Evolutionary conservation across 306 rosid species (phyloP), one percentile per base, ranked within the genome.

Genomic region (Quercus engelmannii): DNA sequence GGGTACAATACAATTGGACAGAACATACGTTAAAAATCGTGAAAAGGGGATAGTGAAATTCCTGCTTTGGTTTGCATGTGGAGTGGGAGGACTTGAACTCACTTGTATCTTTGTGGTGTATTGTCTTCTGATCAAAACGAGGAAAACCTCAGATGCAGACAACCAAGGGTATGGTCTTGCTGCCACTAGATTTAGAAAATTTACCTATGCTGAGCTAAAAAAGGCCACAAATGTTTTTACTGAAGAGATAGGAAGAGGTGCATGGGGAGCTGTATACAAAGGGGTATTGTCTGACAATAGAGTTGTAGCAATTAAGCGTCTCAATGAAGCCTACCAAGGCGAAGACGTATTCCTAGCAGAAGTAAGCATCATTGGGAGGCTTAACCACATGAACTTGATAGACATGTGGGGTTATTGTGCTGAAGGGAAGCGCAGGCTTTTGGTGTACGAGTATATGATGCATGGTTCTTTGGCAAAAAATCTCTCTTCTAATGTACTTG

Each of bases 401-500:
- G 41, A 35, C 41, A 35, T 35, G 41, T 35, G 9, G 91, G 96
- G 96, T 0, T 89, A 89, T n/a, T 89, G 91, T 46, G 82, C 80
- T 6, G 89, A 91, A 70, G 76, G 89, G 57, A 91, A 84, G 54
- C 91, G 79, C 18, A 85, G 84, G 82, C 69, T 89, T 31, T 33
- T 91, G 75, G 93, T 89, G 49, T 89, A 85, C 13, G 92, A 87
- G 87, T 84, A 71, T 69, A 41, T 87, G 82, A 89, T 80, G 43
- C 83, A 79, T 67, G 91, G 93, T 0, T 89, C 91, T 9, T 76
- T 91, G 89, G 43, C 43, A 1, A 0, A 35, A 35, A 35, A 6
- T 2, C 43, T 35, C 43, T 35, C 43, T 35, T 6, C 9, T 35
- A 35, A 35, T 6, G 43, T 1, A 6, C 43, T 35, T 6, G 43